These are phyloP conservation scores for Kappamyces sp. DNA, from an alignment of 192 early-diverging fungal genomes.

Conservation along the genomic window DNA sequence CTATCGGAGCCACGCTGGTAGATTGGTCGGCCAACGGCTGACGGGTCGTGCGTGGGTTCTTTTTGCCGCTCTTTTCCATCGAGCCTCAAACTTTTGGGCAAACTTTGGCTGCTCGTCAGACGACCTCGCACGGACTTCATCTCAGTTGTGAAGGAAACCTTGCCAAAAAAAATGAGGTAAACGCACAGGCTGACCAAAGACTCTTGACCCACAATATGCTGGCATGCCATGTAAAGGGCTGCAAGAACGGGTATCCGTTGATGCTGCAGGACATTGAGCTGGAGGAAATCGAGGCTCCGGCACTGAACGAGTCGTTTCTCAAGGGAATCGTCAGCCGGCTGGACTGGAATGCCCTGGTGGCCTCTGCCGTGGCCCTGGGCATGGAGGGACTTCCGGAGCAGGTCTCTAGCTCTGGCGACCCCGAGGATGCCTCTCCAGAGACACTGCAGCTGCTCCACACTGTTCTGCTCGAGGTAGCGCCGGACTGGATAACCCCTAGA, in stretches of 20 bases:
- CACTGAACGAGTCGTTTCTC: constrained; percentile 20
- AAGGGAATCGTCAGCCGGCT: constrained; percentile 60
- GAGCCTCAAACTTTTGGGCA: constrained; percentile 4
- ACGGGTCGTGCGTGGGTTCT: not conserved
- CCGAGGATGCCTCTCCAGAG: constrained; percentile 56
- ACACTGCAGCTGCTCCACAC: constrained; percentile 71
- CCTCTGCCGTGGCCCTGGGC: not conserved
- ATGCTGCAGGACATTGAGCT: constrained; percentile 74
- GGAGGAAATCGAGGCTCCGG: constrained; percentile 79
- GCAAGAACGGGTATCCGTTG: constrained; percentile 91
- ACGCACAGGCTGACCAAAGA: constrained; percentile 49
- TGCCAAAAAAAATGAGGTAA: constrained; percentile 1
- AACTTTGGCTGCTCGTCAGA: not conserved
- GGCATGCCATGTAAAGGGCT: constrained; percentile 95
- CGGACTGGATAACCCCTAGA: constrained; percentile 38
- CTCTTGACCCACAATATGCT: constrained; percentile 99
- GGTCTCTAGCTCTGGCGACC: constrained; percentile 24
- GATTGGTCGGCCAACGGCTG: too few relatives aligned
- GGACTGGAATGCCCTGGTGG: constrained; percentile 7
- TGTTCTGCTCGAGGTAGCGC: constrained; percentile 71
- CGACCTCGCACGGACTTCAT: too few relatives aligned
- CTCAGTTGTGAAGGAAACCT: not conserved
- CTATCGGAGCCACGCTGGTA: constrained; percentile 13
- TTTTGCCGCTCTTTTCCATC: constrained; percentile 10
- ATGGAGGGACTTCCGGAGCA: too few relatives aligned